Evolutionary conservation across 225 moss, liverwort and hornwort species (phyloP), one percentile per base, ranked within the genome.

Genomic region (Antitrichia curtipendula): DNA sequence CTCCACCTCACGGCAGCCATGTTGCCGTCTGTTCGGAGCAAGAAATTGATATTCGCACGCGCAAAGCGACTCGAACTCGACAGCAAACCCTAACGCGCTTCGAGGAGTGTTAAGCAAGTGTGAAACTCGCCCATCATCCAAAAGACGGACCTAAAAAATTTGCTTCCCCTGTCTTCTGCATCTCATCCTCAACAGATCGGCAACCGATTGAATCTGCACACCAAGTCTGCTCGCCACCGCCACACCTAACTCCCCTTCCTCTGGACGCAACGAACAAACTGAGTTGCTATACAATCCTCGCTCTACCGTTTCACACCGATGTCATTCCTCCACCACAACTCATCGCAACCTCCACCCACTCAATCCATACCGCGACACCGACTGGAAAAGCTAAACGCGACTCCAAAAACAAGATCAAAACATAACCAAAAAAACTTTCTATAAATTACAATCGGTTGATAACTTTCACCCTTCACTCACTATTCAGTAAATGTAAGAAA

Each of bases 1-100:
- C 91, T 94, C 96, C 94, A 96, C 87, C 93, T 93, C 64, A 90
- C 91, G 61, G 91, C 91, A 87, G 94, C 96, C 97, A 98, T 98
- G 80, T 62, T 85, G 85, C 86, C 79, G 88, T 32, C 58, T 58
- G 34, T 6, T 80, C 58, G 68, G 81, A 61, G 73, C 12, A 53
- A 16, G 58, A 27, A 71, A 82, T 50, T 36, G 43, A 62, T 36
- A 19, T 15, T 73, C 89, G 85, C 16, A 62, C 34, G 28, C 63
- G 63, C 76, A 81, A 78, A 63, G 56, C 47, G 28, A 75, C 38
- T 50, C 77, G 53, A 75, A 50, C 54, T 34, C 50, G 28, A 24
- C 74, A 80, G 83, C 81, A 90, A 90, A 88, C 86, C 90, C 88
- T 90, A 92, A 82, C 69, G 75, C 80, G 83, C 49, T 83, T 72